Conservation (phyloP, 2,329 filamentous ascomycete genomes). For the Botrytis aclada region DNA sequence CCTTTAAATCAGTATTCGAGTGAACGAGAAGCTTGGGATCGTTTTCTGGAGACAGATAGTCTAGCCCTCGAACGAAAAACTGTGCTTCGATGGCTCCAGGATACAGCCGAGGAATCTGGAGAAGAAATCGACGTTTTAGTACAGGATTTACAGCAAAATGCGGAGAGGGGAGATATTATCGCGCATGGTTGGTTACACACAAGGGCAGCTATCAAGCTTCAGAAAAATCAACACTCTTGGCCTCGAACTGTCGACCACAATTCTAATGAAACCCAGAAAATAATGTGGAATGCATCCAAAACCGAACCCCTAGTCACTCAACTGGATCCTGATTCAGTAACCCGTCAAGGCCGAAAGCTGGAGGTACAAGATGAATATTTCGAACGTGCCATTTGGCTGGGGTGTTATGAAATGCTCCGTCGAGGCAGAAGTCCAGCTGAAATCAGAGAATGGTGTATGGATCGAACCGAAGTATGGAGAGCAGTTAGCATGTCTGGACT, state of each 20-base stretch:
- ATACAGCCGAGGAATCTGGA: slow-evolving; percentile 63
- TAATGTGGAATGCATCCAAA: slow-evolving; percentile 54
- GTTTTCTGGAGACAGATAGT: slow-evolving; percentile 71
- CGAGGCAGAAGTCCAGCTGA: slow-evolving; percentile 72
- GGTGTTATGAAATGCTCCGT: slow-evolving; percentile 90
- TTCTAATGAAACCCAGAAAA: slow-evolving; percentile 53
- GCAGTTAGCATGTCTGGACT: slow-evolving; percentile 76
- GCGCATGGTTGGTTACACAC: slow-evolving; percentile 92
- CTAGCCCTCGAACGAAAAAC: slow-evolving; percentile 74
- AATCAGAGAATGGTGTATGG: slow-evolving; percentile 81
- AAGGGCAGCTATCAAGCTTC: slow-evolving; percentile 81
- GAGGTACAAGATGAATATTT: slow-evolving; percentile 84
- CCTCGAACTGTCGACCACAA: slow-evolving; percentile 62
- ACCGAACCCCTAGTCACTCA: slow-evolving; percentile 74
- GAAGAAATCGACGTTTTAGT: slow-evolving; percentile 74
- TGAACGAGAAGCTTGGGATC: slow-evolving; percentile 63
- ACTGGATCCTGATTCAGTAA: slow-evolving; percentile 86
- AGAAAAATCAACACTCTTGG: slow-evolving; percentile 74
- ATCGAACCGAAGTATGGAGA: slow-evolving; percentile 85
- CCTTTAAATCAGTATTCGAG: slow-evolving; percentile 53
- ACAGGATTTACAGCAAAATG: slow-evolving; percentile 69
- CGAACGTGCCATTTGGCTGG: slow-evolving; percentile 86
- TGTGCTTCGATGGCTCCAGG: slow-evolving; percentile 83
- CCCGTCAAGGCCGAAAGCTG: slow-evolving; percentile 71
- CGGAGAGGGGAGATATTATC: slow-evolving; percentile 77